A percentile compares a stretch with the other conserved stretches of the same genome.
Conservation (phyloP, 352 stramenopile species). For the Pythium rhizo-oryzae region DNA sequence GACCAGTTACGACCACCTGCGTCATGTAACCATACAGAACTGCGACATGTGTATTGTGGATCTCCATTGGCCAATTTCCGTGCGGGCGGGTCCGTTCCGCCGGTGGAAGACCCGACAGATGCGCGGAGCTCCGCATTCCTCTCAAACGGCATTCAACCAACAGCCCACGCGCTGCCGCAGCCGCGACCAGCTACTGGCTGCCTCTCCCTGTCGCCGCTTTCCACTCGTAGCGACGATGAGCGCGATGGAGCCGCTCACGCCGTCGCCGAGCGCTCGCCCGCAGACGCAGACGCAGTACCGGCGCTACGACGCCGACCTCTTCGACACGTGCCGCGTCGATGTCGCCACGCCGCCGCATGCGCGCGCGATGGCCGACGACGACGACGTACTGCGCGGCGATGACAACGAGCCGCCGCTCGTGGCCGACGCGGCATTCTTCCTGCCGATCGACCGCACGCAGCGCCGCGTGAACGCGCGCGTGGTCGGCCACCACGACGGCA, state of each 20-base stretch:
- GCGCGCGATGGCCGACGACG: background rate
- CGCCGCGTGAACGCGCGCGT: slow-evolving; percentile 27
- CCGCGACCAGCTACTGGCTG: too few relatives aligned
- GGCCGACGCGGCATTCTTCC: slow-evolving; percentile 33
- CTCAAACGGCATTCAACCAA: background rate
- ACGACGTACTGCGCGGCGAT: slow-evolving; percentile 1
- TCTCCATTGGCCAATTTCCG: background rate
- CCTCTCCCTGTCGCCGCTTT: too few relatives aligned
- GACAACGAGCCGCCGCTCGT: slow-evolving; percentile 8
- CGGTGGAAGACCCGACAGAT: background rate
- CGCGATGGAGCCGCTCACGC: background rate
- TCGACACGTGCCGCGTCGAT: background rate
- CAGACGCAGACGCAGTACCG: slow-evolving; percentile 17
- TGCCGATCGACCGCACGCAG: slow-evolving; percentile 26
- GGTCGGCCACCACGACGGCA: slow-evolving; percentile 26
- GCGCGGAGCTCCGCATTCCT: too few relatives aligned
- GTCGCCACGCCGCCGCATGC: background rate
- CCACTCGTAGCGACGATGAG: background rate
- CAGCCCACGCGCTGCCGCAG: background rate
- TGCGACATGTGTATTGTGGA: too few relatives aligned
- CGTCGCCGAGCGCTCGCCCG: background rate
- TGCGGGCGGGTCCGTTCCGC: background rate
- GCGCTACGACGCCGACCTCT: slow-evolving; percentile 19
- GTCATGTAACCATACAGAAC: slow-evolving; percentile 7
- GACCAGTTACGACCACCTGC: background rate